Base-by-base conservation (phyloP, 352 stramenopile genomes). In the Pythium brachiatum region DNA sequence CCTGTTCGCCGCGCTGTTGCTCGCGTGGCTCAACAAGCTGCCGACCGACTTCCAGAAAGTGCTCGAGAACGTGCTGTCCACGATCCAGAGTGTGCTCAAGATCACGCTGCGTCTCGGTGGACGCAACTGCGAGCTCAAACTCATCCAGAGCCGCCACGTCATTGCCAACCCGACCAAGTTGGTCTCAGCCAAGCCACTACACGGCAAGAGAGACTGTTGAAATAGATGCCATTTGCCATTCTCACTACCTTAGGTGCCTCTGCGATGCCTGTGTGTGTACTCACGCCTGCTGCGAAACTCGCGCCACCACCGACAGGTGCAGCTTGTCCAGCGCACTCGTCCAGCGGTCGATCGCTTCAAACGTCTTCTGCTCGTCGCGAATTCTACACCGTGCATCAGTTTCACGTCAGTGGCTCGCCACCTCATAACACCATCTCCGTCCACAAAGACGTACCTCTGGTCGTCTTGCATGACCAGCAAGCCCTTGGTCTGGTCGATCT, bases 401-500 rank as follows among this genome's bases (percentile, higher is more conserved):
- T 52, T 41, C 59, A 51, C 11, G 32, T 46, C 13, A 68, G 20
- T 16, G 1, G 43, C 55, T 16, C 18, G 26, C 16, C n/a, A 29
- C 36, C 9, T 0, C n/a, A 57, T 15, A 23, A 56, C 7, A 34
- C 11, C 13, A 39, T 25, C 23, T 7, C 23, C 29, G 11, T 11
- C 15, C 15, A 3, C 38, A 44, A 53, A 8, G 29, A 66, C 66
- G 54, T 60, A 89, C 81, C 76, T 78, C 65, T 86, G 75, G 20
- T 71, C 66, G 34, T 80, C 76, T 58, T 86, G 53, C 7, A 87
- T 66, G 44, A 86, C 67, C 23, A 92, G 60, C 21, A 92, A 60
- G 0, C 81, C 78, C 13, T 73, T 72, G 31, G 58, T 81, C 64
- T 98, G 92, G 78, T 98, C 93, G 67, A 98, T 96, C 55, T 85